phyloP scores from a whole-genome alignment of 2,329 filamentous ascomycete species.

The Colletotrichum chlorophyti region DNA sequence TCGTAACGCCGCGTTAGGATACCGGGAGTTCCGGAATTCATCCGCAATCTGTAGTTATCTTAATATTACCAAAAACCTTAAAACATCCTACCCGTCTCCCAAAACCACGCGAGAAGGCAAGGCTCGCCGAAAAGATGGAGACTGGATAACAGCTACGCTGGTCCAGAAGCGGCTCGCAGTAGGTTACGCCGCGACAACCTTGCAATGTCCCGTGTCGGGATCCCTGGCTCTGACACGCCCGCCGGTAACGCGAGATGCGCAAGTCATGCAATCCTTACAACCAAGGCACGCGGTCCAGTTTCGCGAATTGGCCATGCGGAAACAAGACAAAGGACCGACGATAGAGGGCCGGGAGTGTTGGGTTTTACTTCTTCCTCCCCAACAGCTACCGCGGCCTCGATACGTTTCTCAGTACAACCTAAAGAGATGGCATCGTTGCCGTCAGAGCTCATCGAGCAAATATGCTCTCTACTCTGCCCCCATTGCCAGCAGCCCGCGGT shows the following conservation, averaged over 20 bases:
- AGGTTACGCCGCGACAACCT: background rate
- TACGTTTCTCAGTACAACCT: no score
- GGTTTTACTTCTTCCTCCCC: no score
- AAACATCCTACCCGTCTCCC: background rate
- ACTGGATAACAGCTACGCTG: background rate
- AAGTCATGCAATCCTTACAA: no score
- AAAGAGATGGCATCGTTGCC: conserved; percentile 10
- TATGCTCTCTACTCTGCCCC: conserved; percentile 6
- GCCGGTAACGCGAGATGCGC: no score
- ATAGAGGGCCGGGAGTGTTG: no score
- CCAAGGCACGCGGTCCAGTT: no score
- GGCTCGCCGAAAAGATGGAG: background rate
- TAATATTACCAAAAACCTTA: background rate
- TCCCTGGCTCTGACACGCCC: no score
- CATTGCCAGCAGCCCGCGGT: background rate
- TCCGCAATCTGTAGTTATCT: no score
- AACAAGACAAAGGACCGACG: background rate
- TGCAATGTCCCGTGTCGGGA: no score
- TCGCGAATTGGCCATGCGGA: no score
- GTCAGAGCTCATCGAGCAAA: conserved; percentile 15
- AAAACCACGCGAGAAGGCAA: background rate
- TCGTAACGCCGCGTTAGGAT: background rate
- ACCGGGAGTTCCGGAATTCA: background rate
- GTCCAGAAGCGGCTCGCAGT: background rate
- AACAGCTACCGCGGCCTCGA: background rate